These are phyloP conservation scores for Aspergillus ochraceoroseus DNA, from an alignment of 2,329 filamentous ascomycete species.

Conservation along the genomic window DNA sequence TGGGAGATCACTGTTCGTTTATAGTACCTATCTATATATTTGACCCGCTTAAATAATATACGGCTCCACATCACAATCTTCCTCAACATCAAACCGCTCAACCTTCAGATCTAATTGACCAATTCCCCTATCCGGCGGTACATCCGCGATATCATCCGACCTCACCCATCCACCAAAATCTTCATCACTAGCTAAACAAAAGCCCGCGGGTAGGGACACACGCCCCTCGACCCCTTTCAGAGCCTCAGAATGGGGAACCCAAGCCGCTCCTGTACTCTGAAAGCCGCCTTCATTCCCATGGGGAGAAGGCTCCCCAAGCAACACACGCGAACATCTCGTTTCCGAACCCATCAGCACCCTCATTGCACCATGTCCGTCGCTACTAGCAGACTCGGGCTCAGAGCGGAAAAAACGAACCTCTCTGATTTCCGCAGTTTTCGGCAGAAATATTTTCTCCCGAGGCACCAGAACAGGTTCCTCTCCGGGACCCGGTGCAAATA, in stretches of 20 bases:
- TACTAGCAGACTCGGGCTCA: not conserved
- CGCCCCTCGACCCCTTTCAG: not conserved
- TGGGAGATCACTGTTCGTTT: no score
- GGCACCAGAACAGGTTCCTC: not conserved
- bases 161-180: slow-evolving; percentile 1
- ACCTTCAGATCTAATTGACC: slow-evolving; percentile 2
- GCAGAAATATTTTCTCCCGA: slow-evolving; percentile 1
- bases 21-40: no score
- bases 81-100: slow-evolving; percentile 4
- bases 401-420: slow-evolving; percentile 7
- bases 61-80: slow-evolving; percentile 7
- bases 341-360: not conserved
- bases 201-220: not conserved
- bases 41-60: slow-evolving; percentile 8
- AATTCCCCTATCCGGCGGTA: not conserved
- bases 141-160: not conserved
- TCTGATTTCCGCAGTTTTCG: not conserved
- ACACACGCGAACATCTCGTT: not conserved
- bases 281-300: not conserved
- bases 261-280: not conserved
- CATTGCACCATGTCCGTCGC: not conserved
- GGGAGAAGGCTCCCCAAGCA: not conserved
- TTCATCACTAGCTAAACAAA: not conserved
- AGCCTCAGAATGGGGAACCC: not conserved
- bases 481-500: not conserved